phyloP scores from a whole-genome alignment of 768 basidiomycete species.

The Lactarius psammicola region DNA sequence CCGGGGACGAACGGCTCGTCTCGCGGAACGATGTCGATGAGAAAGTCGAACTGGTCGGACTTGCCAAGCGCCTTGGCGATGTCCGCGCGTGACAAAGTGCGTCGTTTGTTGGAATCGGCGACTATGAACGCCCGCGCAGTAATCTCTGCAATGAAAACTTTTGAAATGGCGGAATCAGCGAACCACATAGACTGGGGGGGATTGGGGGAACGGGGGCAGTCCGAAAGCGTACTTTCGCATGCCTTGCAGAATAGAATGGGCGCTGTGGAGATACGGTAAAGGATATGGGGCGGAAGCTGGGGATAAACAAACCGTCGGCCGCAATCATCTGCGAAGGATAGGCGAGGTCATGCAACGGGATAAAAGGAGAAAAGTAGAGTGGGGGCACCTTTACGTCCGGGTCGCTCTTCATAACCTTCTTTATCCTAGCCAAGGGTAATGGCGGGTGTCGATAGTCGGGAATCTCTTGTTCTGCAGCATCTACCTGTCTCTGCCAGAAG shows the following conservation, averaged over 20 bases:
- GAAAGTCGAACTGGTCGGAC: slow-evolving; percentile 95
- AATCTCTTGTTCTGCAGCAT: slow-evolving; percentile 82
- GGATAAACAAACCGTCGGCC: slow-evolving; percentile 68
- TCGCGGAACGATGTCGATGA: slow-evolving; percentile 93
- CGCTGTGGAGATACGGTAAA: slow-evolving; percentile 44
- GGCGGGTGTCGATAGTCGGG: slow-evolving; percentile 87
- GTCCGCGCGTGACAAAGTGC: slow-evolving; percentile 91
- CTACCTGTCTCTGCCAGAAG: slow-evolving; percentile 90
- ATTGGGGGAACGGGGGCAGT: neutral
- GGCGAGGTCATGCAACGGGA: slow-evolving; percentile 1
- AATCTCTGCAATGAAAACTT: slow-evolving; percentile 97
- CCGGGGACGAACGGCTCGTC: slow-evolving; percentile 52
- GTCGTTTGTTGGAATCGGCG: slow-evolving; percentile 92
- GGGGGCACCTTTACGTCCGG: slow-evolving; percentile 86
- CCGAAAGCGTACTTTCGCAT: slow-evolving; percentile 82
- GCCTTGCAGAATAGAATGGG: slow-evolving; percentile 97
- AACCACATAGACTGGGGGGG: neutral
- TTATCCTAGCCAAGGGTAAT: slow-evolving; percentile 91
- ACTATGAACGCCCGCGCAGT: slow-evolving; percentile 94
- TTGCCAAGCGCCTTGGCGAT: slow-evolving; percentile 91
- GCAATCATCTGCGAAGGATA: slow-evolving; percentile 81
- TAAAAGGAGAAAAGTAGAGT: neutral
- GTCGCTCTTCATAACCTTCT: slow-evolving; percentile 99
- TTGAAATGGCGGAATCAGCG: slow-evolving; percentile 2
- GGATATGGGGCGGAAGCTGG: slow-evolving; percentile 24